Evolutionary conservation across 306 rosid genomes (phyloP).

Genomic region (Malus sylvestris): DNA sequence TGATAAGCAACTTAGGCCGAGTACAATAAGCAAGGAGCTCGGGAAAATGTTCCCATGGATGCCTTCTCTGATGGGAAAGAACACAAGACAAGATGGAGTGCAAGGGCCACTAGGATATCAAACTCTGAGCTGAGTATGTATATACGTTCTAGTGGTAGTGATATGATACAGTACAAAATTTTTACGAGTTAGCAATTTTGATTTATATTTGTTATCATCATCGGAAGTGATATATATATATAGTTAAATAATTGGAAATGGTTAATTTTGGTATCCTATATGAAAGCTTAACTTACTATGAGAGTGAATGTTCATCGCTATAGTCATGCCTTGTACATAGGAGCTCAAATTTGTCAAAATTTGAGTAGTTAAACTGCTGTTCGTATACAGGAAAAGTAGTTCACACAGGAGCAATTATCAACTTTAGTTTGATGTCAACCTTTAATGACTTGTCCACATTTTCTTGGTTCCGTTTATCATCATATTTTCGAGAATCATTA

Average conservation of each 20-base stretch:
- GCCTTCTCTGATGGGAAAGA: slow-evolving; percentile 66
- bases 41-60: slow-evolving; percentile 84
- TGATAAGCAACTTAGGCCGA: slow-evolving; percentile 44
- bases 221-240: background rate
- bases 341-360: background rate
- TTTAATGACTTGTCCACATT: no score
- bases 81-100: slow-evolving; percentile 33
- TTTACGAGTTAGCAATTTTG: background rate
- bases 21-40: slow-evolving; percentile 63
- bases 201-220: background rate
- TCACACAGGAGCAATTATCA: no score
- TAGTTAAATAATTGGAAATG: background rate
- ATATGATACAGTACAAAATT: background rate
- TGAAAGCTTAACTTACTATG: background rate
- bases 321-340: background rate
- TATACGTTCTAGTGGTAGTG: background rate
- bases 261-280: background rate
- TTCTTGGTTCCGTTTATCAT: no score
- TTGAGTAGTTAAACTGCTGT: background rate
- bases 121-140: slow-evolving; percentile 47
- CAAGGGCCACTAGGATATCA: slow-evolving; percentile 84
- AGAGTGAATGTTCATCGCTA: background rate
- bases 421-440: no score
- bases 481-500: no score
- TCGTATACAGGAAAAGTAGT: background rate